These are phyloP conservation scores for Golovinomyces cichoracearum DNA, from an alignment of 2,329 filamentous ascomycete genomes.

Conservation along the genomic window DNA sequence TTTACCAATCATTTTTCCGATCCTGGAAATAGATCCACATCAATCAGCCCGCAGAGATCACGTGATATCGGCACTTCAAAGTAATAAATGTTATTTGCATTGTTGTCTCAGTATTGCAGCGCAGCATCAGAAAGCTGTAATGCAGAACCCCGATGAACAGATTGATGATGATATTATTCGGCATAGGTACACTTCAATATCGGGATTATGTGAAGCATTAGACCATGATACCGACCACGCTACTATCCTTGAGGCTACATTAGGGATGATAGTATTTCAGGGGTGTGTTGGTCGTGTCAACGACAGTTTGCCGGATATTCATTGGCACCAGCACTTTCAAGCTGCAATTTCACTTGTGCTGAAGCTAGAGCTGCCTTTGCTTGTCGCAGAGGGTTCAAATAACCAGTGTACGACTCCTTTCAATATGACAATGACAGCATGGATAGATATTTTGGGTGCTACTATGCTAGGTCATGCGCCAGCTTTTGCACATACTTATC, in stretches of 20 bases:
- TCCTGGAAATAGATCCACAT: conserved; percentile 71
- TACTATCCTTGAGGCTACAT: conserved; percentile 70
- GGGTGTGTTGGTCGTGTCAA: conserved; percentile 70
- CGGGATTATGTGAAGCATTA: conserved; percentile 59
- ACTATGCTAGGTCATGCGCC: conserved; percentile 76
- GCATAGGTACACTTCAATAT: conserved; percentile 71
- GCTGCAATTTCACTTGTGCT: conserved; percentile 64
- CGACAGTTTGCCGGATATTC: conserved; percentile 67
- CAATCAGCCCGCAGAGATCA: conserved; percentile 58
- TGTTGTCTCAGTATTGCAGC: conserved; percentile 86
- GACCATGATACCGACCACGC: conserved; percentile 57
- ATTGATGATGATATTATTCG: conserved; percentile 79
- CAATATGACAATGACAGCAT: conserved; percentile 81
- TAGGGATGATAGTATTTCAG: conserved; percentile 92
- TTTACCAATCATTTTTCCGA: conserved; percentile 68
- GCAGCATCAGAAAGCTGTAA: conserved; percentile 66
- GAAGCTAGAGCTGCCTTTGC: conserved; percentile 52
- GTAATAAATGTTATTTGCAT: conserved; percentile 81
- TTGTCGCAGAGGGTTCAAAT: conserved; percentile 30
- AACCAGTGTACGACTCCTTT: conserved; percentile 26
- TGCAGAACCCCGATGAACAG: conserved; percentile 38
- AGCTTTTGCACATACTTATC: conserved; percentile 79
- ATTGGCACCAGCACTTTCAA: conserved; percentile 94
- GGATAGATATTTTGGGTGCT: conserved; percentile 91
- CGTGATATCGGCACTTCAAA: conserved; percentile 65